Evolutionary conservation across 169 alveolate genomes (phyloP), one percentile per base, ranked within the genome.

Genomic region (Amoebophrya sp.): DNA sequence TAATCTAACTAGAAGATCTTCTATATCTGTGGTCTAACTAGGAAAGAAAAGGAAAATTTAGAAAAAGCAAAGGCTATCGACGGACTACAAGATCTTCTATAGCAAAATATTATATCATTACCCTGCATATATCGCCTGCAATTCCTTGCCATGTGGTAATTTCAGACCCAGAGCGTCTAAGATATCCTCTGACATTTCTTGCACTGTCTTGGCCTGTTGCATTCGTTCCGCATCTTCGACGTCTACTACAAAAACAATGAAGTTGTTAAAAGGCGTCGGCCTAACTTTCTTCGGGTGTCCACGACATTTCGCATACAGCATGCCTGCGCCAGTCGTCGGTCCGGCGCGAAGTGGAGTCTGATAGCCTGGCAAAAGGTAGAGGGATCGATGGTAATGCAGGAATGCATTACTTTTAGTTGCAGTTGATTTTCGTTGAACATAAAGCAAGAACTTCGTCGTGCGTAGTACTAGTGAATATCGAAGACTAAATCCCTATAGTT

Each of bases 221-320:
- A 65, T 65, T 6, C 83, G 83, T 18, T 65, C 83, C 26, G 83
- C 83, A 36, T 65, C 83, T 36, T 65, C 83, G 83, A 65, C 83
- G 26, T 65, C 83, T 29, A 65, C 83, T 6, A 65, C 83, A 36
- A 65, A 65, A 26, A 65, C 83, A 18, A 65, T 29, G 83, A 65
- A 65, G 83, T 65, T 65, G 83, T 65, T 65, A 26, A 65, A 65
- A 0, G 83, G 83, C 36, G 83, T 29, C 83, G 83, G 83, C n/a
- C n/a, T n/a, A n/a, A n/a, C n/a, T 26, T 65, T 65, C 2, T 6
- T 6, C 2, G 26, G 33, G 83, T 65, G 83, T 29, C 38, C n/a
- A 29, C n/a, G 18, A 18, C 83, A 65, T 10, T 1, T 1, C 83
- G 83, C 2, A 6, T 1, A 1, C 26, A 65, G 2, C 12, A 65